phyloP scores from a whole-genome alignment of 2,329 filamentous ascomycete genomes.

The Stachybotrys chartarum region DNA sequence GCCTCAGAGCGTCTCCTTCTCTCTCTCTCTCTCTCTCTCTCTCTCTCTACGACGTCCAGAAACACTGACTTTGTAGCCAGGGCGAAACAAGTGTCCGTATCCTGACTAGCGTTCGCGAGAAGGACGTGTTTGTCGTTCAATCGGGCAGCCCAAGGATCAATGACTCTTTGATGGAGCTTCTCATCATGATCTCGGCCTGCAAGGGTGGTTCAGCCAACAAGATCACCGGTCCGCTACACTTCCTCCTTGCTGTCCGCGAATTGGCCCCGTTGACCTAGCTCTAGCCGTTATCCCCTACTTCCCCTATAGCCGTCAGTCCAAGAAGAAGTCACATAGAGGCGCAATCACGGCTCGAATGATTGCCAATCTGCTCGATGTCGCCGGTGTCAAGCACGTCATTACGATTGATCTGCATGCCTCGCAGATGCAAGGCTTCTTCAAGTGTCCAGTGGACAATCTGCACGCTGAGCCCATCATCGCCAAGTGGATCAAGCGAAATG shows the following conservation, averaged over 20 bases:
- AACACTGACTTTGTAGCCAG: constrained; percentile 29
- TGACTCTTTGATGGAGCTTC: constrained; percentile 96
- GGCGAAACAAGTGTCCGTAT: constrained; percentile 66
- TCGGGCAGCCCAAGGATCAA: constrained; percentile 95
- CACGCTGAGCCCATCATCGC: constrained; percentile 93
- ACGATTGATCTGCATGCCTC: constrained; percentile 93
- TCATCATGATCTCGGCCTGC: constrained; percentile 99
- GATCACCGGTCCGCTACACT: constrained; percentile 67
- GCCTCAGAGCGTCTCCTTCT: not conserved
- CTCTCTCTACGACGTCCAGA: constrained; percentile 5
- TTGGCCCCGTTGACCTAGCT: constrained; percentile 8
- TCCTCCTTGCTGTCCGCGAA: constrained; percentile 6
- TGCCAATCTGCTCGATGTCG: constrained; percentile 86
- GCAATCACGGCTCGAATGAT: constrained; percentile 97
- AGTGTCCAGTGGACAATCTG: constrained; percentile 93
- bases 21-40: not conserved
- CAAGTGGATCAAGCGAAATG: constrained; percentile 88
- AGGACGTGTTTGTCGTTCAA: constrained; percentile 98
- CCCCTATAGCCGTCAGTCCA: constrained; percentile 97
- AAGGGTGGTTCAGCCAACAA: constrained; percentile 96
- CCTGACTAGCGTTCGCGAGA: constrained; percentile 77
- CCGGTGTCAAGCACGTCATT: constrained; percentile 94
- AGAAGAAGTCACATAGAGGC: constrained; percentile 96
- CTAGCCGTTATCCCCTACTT: constrained; percentile 87
- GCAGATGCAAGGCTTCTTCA: constrained; percentile 99